Percentiles rank a stretch among this genome's conserved stretches.
Conservation (phyloP, 2,329 filamentous ascomycete species). For the Xylariaceae sp. region DNA sequence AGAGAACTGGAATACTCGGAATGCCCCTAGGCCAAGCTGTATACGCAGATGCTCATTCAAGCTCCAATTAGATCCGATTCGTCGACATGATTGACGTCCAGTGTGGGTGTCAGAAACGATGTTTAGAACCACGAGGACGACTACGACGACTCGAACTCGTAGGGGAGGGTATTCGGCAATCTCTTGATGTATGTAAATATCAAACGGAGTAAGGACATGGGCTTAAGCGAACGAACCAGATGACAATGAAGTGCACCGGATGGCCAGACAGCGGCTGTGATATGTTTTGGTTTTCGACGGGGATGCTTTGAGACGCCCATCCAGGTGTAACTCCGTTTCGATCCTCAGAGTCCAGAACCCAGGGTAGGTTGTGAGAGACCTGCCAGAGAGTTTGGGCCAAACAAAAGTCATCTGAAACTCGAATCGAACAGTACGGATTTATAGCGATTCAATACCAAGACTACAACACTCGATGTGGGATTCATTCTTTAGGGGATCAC, state of each 20-base stretch:
- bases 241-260: conserved; percentile 9
- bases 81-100: background rate
- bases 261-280: conserved; percentile 13
- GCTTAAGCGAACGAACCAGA: too few relatives aligned
- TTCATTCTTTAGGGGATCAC: background rate
- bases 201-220: too few relatives aligned
- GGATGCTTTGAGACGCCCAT: conserved; percentile 23
- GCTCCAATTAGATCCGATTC: background rate
- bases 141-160: too few relatives aligned
- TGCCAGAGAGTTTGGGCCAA: background rate
- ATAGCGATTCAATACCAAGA: conserved; percentile 1
- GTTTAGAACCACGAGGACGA: background rate
- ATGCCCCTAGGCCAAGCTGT: too few relatives aligned
- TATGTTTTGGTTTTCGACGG: conserved; percentile 18
- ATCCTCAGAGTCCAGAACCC: conserved; percentile 9
- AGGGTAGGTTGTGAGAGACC: conserved; percentile 3
- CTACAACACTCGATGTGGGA: conserved; percentile 7
- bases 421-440: conserved; percentile 1
- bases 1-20: too few relatives aligned
- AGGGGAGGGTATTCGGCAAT: too few relatives aligned
- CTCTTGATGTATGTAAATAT: too few relatives aligned
- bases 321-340: conserved; percentile 21
- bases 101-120: background rate
- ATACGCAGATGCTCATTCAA: background rate
- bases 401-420: conserved; percentile 13